Base-by-base conservation (phyloP, 768 basidiomycete species). In the Rubroboletus pulcherrimus region DNA sequence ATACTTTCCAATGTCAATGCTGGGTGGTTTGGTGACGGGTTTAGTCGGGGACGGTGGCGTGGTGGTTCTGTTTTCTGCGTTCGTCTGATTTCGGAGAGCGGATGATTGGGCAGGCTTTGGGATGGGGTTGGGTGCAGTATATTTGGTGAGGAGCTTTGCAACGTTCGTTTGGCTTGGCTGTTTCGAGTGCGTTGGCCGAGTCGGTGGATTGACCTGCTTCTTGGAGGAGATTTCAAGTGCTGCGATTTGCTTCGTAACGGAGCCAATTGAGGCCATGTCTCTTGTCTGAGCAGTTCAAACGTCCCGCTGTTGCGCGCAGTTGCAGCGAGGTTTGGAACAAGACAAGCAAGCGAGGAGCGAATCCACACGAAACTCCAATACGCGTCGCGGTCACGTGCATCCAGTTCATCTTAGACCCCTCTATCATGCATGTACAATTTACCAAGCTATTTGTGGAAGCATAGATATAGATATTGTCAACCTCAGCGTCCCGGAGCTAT, bases 1-100 rank as follows among this genome's bases (percentile, higher is more conserved):
- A 70, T 99, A 99, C 44, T 76, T 80, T 30, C 96, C 95, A 34
- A 97, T 92, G 64, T 93, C 91, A 39, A 92, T 71, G 10, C 44
- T 24, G 39, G 61, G 34, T 21, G 63, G 35, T 61, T 70, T 61
- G 29, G 66, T 21, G 26, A 49, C 54, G 21, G 54, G 49, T 52
- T 66, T 71, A 33, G 58, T 62, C 26, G 60, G 54, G 12, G 55
- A 51, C 4, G 63, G 63, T 26, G 66, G 74, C 26, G 72, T 66
- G 19, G 60, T 62, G 26, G 64, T 68, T 39, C 57, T 65, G 41
- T 56, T 65, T 33, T 67, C 63, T 53, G 62, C 14, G 46, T 66
- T 62, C 17, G 67, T 56, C 54, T 67, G 77, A 63, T 78, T 71
- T 65, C 78, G 75, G 53, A 79, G 71, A 29, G 79, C 75, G 44